These are phyloP conservation scores for Magnusiomyces tetraspermus DNA, from an alignment of 1,139 yeast species.

Conservation along the genomic window DNA sequence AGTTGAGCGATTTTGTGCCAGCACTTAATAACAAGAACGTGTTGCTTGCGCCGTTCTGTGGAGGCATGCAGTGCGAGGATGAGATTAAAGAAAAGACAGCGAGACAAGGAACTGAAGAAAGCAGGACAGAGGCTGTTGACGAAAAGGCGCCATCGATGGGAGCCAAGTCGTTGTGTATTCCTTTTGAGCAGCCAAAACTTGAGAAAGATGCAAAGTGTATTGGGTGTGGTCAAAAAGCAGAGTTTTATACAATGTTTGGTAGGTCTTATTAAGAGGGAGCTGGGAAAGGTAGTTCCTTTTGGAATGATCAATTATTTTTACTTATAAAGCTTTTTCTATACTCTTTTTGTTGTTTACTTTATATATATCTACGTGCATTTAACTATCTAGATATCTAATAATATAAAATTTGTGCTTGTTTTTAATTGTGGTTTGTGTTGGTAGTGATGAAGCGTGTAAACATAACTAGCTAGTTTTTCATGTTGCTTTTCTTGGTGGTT, in stretches of 20 bases:
- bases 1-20: conserved; percentile 90
- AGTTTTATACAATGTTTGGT: conserved; percentile 86
- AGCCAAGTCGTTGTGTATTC: conserved; percentile 96
- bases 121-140: conserved; percentile 78
- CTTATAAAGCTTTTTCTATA: no score
- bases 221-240: conserved; percentile 61
- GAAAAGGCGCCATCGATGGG: conserved; percentile 99
- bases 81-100: conserved; percentile 92
- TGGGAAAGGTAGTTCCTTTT: background rate
- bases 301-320: background rate
- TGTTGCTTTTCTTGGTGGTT: no score
- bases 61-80: conserved; percentile 87
- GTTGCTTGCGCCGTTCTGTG: conserved; percentile 96
- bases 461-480: no score
- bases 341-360: background rate
- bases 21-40: conserved; percentile 86
- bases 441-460: no score
- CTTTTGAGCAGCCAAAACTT: conserved; percentile 81
- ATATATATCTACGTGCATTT: background rate
- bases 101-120: conserved; percentile 67
- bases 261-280: conserved; percentile 59
- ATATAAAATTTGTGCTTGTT: no score
- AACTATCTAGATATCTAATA: no score
- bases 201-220: conserved; percentile 77
- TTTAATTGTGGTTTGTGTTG: no score